Evolutionary conservation across 2,329 filamentous ascomycete genomes (phyloP).

Genomic region (Alternaria sp.): DNA sequence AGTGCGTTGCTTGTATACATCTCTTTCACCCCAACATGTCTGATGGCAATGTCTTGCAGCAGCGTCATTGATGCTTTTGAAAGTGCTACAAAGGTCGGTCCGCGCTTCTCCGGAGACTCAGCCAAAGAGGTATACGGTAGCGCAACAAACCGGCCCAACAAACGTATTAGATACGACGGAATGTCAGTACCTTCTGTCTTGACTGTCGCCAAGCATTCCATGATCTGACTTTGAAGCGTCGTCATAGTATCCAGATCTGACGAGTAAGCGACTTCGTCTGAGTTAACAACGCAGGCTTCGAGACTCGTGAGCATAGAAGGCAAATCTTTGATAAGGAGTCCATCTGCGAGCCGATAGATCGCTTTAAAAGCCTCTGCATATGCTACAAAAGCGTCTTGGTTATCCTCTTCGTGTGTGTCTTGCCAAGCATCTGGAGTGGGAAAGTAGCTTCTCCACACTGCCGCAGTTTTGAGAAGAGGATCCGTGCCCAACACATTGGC

Average conservation of each 20-base stretch:
- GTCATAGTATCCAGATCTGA: constrained; percentile 78
- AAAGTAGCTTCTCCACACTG: constrained; percentile 48
- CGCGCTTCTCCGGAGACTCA: constrained; percentile 44
- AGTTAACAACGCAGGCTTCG: constrained; percentile 74
- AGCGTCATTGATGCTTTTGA: constrained; percentile 83
- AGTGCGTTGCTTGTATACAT: constrained; percentile 77
- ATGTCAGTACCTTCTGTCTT: constrained; percentile 71
- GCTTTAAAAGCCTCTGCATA: constrained; percentile 81
- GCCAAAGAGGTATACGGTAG: constrained; percentile 67
- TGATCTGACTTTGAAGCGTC: constrained; percentile 73
- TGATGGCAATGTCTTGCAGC: constrained; percentile 67
- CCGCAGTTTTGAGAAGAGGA: constrained; percentile 45
- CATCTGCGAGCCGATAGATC: constrained; percentile 78
- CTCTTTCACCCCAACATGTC: constrained; percentile 69
- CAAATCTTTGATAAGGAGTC: constrained; percentile 69
- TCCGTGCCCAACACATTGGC: constrained; percentile 30
- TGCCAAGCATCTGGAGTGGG: constrained; percentile 35
- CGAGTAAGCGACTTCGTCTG: constrained; percentile 72
- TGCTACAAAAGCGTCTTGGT: constrained; percentile 85
- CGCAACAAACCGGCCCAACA: constrained; percentile 75
- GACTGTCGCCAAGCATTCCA: constrained; percentile 73
- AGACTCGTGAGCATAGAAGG: constrained; percentile 76
- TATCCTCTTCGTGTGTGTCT: constrained; percentile 52
- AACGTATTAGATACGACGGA: constrained; percentile 72
- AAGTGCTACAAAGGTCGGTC: constrained; percentile 87